phyloP scores from a whole-genome alignment of 345 rosid species.

The Arabidopsis suecica region DNA sequence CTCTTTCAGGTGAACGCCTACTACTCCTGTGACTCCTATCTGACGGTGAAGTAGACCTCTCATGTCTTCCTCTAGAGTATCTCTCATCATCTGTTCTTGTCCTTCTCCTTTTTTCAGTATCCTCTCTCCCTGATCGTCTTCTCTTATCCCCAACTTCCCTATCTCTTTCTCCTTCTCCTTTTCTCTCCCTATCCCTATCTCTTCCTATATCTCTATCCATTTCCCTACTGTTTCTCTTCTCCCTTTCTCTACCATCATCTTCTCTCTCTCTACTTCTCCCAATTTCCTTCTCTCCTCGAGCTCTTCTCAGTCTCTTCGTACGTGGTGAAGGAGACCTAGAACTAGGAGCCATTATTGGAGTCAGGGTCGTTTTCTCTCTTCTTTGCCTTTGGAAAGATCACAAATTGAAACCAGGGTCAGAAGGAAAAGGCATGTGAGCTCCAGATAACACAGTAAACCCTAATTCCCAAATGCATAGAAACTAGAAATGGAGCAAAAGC shows the following conservation, averaged over 20 bases:
- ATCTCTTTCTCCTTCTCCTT: constrained; percentile 40
- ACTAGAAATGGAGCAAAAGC: constrained; percentile 21
- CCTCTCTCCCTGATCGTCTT: constrained; percentile 67
- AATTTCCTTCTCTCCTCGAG: constrained; percentile 56
- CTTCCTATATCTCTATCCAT: constrained; percentile 33
- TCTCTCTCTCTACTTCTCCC: constrained; percentile 60
- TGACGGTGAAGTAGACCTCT: constrained; percentile 64
- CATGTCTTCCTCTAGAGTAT: constrained; percentile 55
- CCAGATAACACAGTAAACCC: background rate
- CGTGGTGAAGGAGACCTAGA: constrained; percentile 77
- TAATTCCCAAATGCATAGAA: constrained; percentile 6
- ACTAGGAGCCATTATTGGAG: constrained; percentile 55
- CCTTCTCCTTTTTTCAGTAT: constrained; percentile 53
- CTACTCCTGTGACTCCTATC: constrained; percentile 47
- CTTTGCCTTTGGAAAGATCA: constrained; percentile 3
- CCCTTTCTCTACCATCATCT: constrained; percentile 50
- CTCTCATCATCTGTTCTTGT: constrained; percentile 59
- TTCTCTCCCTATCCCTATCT: constrained; percentile 48
- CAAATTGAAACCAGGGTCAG: constrained; percentile 25
- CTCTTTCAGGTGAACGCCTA: constrained; percentile 38
- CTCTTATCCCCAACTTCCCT: constrained; percentile 56
- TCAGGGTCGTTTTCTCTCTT: background rate
- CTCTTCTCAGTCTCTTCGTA: constrained; percentile 65
- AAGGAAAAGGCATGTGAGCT: constrained; percentile 5
- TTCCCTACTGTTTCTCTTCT: constrained; percentile 50